Evolutionary conservation across 805 yeast species (phyloP).

Genomic region (Nematodospora valgi): DNA sequence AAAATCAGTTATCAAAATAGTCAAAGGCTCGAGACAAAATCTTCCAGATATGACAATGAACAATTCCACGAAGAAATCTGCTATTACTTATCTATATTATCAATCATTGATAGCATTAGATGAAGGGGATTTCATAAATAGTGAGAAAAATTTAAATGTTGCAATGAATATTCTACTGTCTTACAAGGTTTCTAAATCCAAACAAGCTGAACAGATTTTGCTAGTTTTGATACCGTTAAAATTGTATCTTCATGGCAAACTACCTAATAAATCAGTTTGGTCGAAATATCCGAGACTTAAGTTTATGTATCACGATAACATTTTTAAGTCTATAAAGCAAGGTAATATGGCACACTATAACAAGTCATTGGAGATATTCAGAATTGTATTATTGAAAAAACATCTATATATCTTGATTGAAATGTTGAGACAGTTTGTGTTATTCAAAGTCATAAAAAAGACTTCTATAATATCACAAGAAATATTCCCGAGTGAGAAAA

Average conservation of each 20-base stretch:
- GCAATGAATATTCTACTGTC: slow-evolving; percentile 45
- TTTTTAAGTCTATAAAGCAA: slow-evolving; percentile 44
- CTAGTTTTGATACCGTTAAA: slow-evolving; percentile 62
- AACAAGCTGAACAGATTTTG: slow-evolving; percentile 47
- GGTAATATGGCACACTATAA: slow-evolving; percentile 62
- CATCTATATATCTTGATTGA: slow-evolving; percentile 61
- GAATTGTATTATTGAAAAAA: slow-evolving; percentile 50
- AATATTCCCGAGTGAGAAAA: neutral
- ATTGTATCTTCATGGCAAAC: slow-evolving; percentile 43
- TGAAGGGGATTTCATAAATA: slow-evolving; percentile 54
- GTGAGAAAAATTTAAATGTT: slow-evolving; percentile 47
- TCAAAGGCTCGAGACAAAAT: slow-evolving; percentile 49
- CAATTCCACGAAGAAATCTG: slow-evolving; percentile 37
- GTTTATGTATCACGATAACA: slow-evolving; percentile 39
- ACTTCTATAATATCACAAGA: slow-evolving; percentile 20
- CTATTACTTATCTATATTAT: slow-evolving; percentile 64
- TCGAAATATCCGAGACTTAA: slow-evolving; percentile 37
- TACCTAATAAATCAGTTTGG: slow-evolving; percentile 46
- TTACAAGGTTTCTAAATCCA: slow-evolving; percentile 14
- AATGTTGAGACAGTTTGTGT: slow-evolving; percentile 47
- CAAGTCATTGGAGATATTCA: slow-evolving; percentile 38
- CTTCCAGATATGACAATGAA: slow-evolving; percentile 47
- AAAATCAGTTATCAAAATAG: slow-evolving; percentile 67
- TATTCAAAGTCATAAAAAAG: slow-evolving; percentile 48
- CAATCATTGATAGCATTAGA: slow-evolving; percentile 65